phyloP scores from a whole-genome alignment of 78 protist genomes.

The Capsaspora owczarzaki region DNA sequence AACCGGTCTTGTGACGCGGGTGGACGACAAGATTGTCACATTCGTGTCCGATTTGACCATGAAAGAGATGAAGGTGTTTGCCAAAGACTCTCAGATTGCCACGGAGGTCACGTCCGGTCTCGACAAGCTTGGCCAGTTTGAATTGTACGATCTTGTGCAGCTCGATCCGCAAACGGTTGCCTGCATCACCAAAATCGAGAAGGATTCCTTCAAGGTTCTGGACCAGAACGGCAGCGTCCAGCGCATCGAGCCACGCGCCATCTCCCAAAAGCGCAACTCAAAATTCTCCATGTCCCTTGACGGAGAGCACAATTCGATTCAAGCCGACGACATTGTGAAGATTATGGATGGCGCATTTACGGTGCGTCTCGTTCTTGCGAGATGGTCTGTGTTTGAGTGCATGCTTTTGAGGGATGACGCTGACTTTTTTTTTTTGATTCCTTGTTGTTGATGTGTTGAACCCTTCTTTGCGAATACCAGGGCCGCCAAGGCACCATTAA shows the following conservation, averaged over 20 bases:
- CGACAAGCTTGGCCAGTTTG: constrained; percentile 46
- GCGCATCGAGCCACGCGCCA: no score
- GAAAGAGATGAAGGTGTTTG: constrained; percentile 40
- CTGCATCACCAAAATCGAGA: constrained; percentile 42
- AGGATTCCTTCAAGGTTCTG: constrained; percentile 41
- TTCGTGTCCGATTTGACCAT: constrained; percentile 41
- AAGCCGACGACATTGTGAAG: constrained; percentile 14
- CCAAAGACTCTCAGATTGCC: constrained; percentile 43
- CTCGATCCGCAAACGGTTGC: constrained; percentile 43
- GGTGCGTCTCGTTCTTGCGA: no score
- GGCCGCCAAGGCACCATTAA: constrained; percentile 39
- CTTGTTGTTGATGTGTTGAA: no score
- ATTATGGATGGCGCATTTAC: background rate
- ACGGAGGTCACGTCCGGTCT: constrained; percentile 46
- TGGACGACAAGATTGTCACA: constrained; percentile 28
- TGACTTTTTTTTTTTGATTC: no score
- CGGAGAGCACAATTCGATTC: constrained; percentile 29
- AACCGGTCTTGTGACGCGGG: constrained; percentile 46
- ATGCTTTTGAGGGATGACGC: no score
- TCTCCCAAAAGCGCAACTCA: constrained; percentile 44
- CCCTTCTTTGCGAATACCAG: no score
- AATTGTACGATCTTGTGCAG: constrained; percentile 42
- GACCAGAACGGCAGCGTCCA: constrained; percentile 36
- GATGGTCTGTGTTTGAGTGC: no score
- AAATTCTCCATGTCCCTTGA: constrained; percentile 28